A percentile compares a stretch with the other conserved stretches of the same genome.
These are phyloP conservation scores for Penicillium cinerascens DNA, from an alignment of 495 filamentous ascomycete species.

Conservation along the genomic window DNA sequence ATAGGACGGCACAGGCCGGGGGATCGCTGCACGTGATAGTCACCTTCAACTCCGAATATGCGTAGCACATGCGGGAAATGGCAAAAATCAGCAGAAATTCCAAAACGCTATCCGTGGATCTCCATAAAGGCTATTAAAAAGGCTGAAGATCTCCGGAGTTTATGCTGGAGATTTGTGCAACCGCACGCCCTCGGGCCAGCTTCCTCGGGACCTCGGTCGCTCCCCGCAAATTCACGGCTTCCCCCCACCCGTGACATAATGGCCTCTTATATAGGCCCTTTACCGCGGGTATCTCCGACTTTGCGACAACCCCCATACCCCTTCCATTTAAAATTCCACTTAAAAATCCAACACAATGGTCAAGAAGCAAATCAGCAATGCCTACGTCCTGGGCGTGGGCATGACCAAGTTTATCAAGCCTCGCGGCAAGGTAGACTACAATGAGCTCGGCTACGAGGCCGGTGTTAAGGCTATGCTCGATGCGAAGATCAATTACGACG, in stretches of 20 bases:
- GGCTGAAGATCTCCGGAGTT: background rate
- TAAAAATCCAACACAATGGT: constrained; percentile 37
- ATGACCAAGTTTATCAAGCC: constrained; percentile 99
- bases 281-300: background rate
- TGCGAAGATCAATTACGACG: constrained; percentile 92
- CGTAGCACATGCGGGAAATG: background rate
- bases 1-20: too few relatives aligned
- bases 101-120: background rate
- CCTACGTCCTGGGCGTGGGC: constrained; percentile 93
- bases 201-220: constrained; percentile 30
- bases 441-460: constrained; percentile 86
- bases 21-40: background rate
- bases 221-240: constrained; percentile 20
- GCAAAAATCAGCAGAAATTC: background rate
- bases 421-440: constrained; percentile 67
- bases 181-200: constrained; percentile 9
- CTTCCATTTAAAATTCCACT: background rate
- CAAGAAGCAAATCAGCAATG: constrained; percentile 49
- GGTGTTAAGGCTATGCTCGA: constrained; percentile 95
- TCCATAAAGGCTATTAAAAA: constrained; percentile 4
- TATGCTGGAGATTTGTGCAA: constrained; percentile 17
- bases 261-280: background rate
- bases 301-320: background rate
- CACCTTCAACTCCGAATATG: background rate
- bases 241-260: constrained; percentile 11